phyloP scores from a whole-genome alignment of 192 early-diverging fungal species.

The Haplosporangium gracile region DNA sequence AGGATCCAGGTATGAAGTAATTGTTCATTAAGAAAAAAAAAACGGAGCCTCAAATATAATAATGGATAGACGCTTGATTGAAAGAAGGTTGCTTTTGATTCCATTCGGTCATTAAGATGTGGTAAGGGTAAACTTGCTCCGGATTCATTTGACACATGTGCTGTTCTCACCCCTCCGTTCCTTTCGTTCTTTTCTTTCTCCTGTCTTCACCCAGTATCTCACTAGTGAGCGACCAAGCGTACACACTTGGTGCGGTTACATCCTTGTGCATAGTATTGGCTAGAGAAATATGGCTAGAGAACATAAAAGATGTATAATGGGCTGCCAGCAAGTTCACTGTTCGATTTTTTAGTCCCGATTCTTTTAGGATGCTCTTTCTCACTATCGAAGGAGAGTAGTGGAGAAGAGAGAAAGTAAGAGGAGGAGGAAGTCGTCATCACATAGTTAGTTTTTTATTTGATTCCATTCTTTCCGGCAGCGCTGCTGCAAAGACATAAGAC shows the following conservation, averaged over 20 bases:
- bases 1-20: slow-evolving; percentile 4
- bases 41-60: neutral
- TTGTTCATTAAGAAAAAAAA: neutral
- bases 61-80: neutral
- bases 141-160: neutral
- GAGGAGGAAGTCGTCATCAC: neutral
- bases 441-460: neutral
- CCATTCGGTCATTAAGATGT: neutral
- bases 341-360: neutral
- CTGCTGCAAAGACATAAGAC: too few relatives aligned
- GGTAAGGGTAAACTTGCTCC: neutral
- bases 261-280: too few relatives aligned
- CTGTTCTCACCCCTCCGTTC: neutral
- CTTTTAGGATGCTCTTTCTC: neutral
- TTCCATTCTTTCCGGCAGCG: neutral
- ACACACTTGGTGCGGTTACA: too few relatives aligned
- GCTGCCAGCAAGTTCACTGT: neutral
- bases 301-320: neutral
- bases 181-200: neutral
- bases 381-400: neutral
- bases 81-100: neutral
- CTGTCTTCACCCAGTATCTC: too few relatives aligned
- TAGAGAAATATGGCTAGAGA: too few relatives aligned
- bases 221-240: too few relatives aligned
- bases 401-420: neutral